Evolutionary conservation across 176 grass and related monocot species (phyloP).

Genomic region (Avena sativa): DNA sequence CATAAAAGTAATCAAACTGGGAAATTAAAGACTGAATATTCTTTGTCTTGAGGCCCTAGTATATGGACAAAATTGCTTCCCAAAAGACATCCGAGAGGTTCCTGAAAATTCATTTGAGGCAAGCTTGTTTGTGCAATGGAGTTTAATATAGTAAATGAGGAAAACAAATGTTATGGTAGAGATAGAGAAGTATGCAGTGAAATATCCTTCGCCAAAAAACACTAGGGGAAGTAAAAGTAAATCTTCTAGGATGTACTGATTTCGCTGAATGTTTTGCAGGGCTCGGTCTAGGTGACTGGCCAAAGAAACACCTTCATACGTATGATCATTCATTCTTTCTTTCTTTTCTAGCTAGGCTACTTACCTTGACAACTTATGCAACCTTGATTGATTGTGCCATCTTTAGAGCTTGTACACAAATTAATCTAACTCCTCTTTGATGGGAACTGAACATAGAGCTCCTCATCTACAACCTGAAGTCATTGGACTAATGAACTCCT

Average conservation of each 20-base stretch:
- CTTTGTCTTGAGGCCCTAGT: conserved; percentile 93
- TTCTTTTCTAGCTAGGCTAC: not conserved
- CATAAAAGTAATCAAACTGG: conserved; percentile 93
- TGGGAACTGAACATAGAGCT: not conserved
- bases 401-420: not conserved
- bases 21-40: conserved; percentile 93
- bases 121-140: conserved; percentile 22
- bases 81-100: conserved; percentile 91
- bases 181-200: conserved; percentile 21
- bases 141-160: conserved; percentile 24
- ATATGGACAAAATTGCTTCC: conserved; percentile 91
- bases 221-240: not conserved
- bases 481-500: not conserved
- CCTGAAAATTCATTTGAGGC: conserved; percentile 54
- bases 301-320: not conserved
- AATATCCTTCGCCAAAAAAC: not conserved
- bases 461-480: not conserved
- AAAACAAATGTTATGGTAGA: not conserved
- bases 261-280: not conserved
- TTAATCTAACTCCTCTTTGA: not conserved
- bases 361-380: not conserved
- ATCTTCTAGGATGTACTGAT: not conserved
- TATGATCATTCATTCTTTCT: not conserved
- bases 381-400: not conserved
- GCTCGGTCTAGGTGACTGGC: not conserved